Percentiles rank a stretch among this genome's conserved stretches.
phyloP scores from a whole-genome alignment of 768 basidiomycete genomes.

The Mycena filopes region DNA sequence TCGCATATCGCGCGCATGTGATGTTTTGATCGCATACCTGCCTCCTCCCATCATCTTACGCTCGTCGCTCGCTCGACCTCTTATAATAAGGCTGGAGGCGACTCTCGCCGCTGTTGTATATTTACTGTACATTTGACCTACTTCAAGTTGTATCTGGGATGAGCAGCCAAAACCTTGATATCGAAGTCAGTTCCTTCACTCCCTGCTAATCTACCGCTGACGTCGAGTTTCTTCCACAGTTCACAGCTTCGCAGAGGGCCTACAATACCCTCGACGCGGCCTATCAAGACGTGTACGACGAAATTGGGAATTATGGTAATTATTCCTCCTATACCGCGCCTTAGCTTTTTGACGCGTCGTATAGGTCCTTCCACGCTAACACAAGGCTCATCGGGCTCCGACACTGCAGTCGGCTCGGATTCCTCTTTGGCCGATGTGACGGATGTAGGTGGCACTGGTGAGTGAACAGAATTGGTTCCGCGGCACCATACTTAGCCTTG shows the following conservation, averaged over 20 bases:
- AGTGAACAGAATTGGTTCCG: constrained; percentile 1
- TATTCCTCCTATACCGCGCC: not conserved
- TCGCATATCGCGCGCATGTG: constrained; percentile 18
- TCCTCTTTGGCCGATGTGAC: not conserved
- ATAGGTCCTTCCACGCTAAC: constrained; percentile 2
- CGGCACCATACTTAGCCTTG: not conserved
- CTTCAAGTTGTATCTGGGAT: not conserved
- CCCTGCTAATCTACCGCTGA: too few species aligned
- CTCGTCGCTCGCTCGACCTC: not conserved
- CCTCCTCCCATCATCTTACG: not conserved
- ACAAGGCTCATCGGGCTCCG: constrained; percentile 5
- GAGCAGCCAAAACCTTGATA: not conserved
- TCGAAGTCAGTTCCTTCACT: constrained; percentile 5
- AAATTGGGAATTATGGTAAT: constrained; percentile 8
- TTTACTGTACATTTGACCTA: not conserved
- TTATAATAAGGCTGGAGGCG: not conserved
- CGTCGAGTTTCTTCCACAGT: not conserved
- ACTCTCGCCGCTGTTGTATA: not conserved
- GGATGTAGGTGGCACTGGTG: not conserved
- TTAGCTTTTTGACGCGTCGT: constrained; percentile 15
- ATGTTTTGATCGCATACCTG: not conserved
- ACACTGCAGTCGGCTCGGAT: not conserved
- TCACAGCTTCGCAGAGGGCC: constrained; percentile 10
- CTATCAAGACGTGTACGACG: not conserved
- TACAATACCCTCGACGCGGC: not conserved